Evolutionary conservation across 176 grass and related monocot species (phyloP).

Genomic region (Chrysopogon serrulatus): DNA sequence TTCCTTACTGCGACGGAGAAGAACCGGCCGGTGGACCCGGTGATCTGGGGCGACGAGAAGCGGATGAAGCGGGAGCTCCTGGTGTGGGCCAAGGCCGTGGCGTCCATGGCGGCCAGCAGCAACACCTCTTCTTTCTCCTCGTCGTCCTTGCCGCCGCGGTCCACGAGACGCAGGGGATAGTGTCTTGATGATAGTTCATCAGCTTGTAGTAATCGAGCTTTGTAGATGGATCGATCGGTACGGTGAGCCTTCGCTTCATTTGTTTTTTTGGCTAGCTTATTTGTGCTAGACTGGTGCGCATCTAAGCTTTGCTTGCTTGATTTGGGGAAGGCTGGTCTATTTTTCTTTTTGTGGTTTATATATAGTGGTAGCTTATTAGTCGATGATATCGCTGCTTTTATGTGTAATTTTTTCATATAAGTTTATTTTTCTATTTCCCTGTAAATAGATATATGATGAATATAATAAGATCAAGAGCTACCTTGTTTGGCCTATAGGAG

Average conservation of each 20-base stretch:
- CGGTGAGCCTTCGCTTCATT: not conserved
- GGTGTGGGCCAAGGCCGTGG: slow-evolving; percentile 75
- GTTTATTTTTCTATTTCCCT: not conserved
- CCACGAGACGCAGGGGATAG: not conserved
- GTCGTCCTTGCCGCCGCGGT: not conserved
- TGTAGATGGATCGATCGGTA: not conserved
- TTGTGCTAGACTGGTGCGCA: not conserved
- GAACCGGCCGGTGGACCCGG: slow-evolving; percentile 29
- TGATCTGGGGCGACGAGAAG: slow-evolving; percentile 59
- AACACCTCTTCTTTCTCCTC: not conserved
- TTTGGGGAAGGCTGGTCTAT: not conserved
- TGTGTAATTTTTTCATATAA: not conserved
- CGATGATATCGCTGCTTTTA: not conserved
- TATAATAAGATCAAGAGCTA: not conserved
- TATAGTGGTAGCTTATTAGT: not conserved
- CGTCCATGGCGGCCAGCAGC: slow-evolving; percentile 26
- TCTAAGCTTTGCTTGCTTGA: not conserved
- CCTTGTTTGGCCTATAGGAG: not conserved
- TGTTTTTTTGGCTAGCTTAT: not conserved
- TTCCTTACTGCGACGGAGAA: slow-evolving; percentile 13
- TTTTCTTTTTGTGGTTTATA: not conserved
- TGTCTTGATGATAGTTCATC: not conserved
- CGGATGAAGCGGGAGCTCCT: slow-evolving; percentile 71
- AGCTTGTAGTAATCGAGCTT: not conserved
- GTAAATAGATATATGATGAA: not conserved